Conservation (phyloP, 768 basidiomycete genomes). For the Artomyces pyxidatus region DNA sequence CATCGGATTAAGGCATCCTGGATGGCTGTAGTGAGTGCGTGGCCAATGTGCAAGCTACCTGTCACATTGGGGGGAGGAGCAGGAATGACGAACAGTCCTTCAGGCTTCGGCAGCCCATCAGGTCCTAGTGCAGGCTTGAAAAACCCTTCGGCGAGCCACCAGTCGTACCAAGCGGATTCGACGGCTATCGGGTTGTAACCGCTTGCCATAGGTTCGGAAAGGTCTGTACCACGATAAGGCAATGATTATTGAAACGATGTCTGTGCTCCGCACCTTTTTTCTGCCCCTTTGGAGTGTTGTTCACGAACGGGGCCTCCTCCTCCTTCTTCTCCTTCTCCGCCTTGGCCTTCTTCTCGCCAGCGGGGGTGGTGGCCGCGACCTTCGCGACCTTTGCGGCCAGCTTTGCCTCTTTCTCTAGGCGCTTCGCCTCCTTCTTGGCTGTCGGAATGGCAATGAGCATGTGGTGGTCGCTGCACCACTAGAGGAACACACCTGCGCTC, state of each 20-base stretch:
- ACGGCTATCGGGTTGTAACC: constrained; percentile 95
- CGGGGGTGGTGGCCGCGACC: constrained; percentile 33
- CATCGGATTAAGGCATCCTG: constrained; percentile 88
- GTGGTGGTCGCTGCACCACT: background rate
- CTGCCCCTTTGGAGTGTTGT: constrained; percentile 81
- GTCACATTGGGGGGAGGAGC: constrained; percentile 96
- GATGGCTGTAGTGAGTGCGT: constrained; percentile 85
- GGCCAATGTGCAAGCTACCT: constrained; percentile 91
- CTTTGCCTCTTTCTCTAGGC: constrained; percentile 72
- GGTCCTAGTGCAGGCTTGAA: constrained; percentile 67
- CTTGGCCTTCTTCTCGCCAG: constrained; percentile 64
- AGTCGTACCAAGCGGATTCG: constrained; percentile 95
- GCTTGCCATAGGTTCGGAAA: constrained; percentile 79
- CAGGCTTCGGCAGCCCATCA: constrained; percentile 34
- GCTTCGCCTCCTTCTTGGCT: constrained; percentile 86
- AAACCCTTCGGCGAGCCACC: constrained; percentile 90
- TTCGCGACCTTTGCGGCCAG: constrained; percentile 56
- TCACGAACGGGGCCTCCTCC: constrained; percentile 71
- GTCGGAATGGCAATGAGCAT: background rate
- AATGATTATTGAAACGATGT: background rate
- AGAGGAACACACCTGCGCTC: constrained; percentile 28
- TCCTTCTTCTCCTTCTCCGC: constrained; percentile 66
- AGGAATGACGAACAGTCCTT: constrained; percentile 38
- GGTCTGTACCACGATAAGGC: constrained; percentile 41
- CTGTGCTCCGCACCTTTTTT: constrained; percentile 69